These are phyloP conservation scores for Suillus subalutaceus DNA, from an alignment of 768 basidiomycete genomes.

Conservation along the genomic window DNA sequence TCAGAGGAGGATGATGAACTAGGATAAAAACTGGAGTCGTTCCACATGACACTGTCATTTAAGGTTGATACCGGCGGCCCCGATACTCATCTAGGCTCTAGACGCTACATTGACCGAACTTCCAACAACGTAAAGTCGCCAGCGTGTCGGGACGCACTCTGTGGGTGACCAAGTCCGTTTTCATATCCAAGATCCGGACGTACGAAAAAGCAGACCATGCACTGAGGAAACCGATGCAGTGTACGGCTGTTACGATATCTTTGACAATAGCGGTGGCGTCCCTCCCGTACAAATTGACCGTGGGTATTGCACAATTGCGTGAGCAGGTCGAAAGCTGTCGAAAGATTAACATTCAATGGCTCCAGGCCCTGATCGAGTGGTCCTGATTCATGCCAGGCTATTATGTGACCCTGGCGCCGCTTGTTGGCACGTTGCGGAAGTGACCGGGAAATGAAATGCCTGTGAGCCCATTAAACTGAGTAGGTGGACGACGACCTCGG, in stretches of 20 bases:
- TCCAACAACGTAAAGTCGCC: neutral
- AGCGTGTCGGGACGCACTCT: neutral
- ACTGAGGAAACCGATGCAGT: neutral
- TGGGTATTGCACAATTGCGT: neutral
- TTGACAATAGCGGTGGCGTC: neutral
- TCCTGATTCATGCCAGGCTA: neutral
- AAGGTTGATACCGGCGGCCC: neutral
- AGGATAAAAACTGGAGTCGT: neutral
- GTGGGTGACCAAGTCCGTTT: neutral
- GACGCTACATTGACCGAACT: neutral
- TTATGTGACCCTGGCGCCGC: neutral
- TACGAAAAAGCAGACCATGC: neutral
- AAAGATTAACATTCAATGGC: neutral
- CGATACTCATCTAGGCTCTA: neutral
- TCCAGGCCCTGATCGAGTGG: neutral
- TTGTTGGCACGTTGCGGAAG: neutral
- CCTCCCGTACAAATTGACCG: neutral
- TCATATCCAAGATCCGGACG: neutral
- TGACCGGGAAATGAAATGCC: neutral
- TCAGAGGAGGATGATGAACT: neutral
- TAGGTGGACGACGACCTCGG: neutral
- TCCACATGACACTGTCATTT: neutral
- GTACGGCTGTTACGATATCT: slow-evolving; percentile 1
- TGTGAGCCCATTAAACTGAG: neutral
- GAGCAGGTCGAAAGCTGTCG: neutral